Evolutionary conservation across 2,329 filamentous ascomycete species (phyloP), one percentile per base, ranked within the genome.

Genomic region (Grosmannia huntii): DNA sequence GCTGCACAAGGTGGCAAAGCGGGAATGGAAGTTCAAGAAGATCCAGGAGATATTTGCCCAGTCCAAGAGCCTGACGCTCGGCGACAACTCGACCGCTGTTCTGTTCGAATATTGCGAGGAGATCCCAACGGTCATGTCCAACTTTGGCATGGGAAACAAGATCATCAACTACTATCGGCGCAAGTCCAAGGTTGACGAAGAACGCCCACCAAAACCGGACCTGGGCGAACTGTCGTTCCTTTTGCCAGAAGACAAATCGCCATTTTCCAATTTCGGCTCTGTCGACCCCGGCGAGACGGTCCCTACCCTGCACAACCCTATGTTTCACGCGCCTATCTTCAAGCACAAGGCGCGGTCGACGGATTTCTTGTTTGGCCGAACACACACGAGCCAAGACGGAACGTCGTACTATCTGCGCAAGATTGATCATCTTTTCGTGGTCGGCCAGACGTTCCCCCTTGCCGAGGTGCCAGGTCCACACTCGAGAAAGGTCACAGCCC

Each of bases 61-160:
- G 25, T 89, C 90, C 1, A 89, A 87, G 67, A 88, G 96, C 65
- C 76, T 99, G 21, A 90, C 88, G 28, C 76, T 96, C 65, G 87
- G 83, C 62, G 94, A 99, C 70, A 96, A 96, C 68, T 90, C 92
- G 0, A 87, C 85, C 49, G 85, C 90, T 23, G 80, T 96, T 5
- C 80, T 99, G 16, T 86, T 97, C 38, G 94, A 99, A 71, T 99
- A 99, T 69, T 95, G 90, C 10, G 94, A 99, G 71, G 90, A 96
- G 66, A 86, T 90, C 62, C 94, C 94, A 0, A 87, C 86, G 11
- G 90, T 95, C 60, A 76, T 99, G 61, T 96, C 92, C 50, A 96
- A 95, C 68, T 96, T 96, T 66, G 94, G 92, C 63, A 99, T 99
- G 94, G 91, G 91, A 56, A 95, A 87, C 69, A 87, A 90, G 57